Conservation (phyloP, 495 filamentous ascomycete genomes). For the Penicillium herquei region DNA sequence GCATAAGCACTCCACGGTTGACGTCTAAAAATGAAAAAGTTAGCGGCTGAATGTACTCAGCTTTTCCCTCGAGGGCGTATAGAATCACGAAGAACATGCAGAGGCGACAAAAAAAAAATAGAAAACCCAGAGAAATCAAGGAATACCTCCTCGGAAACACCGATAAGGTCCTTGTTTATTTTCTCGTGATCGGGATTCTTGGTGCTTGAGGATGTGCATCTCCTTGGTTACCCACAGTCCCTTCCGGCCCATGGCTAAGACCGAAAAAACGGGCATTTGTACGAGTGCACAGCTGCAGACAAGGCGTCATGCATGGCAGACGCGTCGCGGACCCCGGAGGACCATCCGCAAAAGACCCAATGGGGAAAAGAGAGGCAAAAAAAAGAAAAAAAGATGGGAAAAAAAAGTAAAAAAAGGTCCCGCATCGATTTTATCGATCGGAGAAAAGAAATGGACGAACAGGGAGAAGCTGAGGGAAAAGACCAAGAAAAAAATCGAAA, state of each 20-base stretch:
- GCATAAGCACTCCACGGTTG: slow-evolving; percentile 77
- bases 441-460: slow-evolving; percentile 3
- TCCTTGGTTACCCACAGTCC: slow-evolving; percentile 4
- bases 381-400: not conserved
- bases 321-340: not conserved
- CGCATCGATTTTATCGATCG: not conserved
- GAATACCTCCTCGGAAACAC: not conserved
- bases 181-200: not conserved
- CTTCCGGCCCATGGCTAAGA: not conserved
- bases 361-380: not conserved
- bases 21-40: slow-evolving; percentile 44
- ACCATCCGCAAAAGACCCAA: slow-evolving; percentile 1
- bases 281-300: not conserved
- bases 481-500: slow-evolving; percentile 9
- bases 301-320: slow-evolving; percentile 2
- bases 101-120: not conserved
- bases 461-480: not conserved
- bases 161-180: slow-evolving; percentile 1
- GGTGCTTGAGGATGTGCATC: too few species aligned
- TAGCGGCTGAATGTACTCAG: slow-evolving; percentile 19
- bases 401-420: not conserved
- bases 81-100: not conserved
- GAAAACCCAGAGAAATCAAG: not conserved
- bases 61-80: not conserved
- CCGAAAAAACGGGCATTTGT: not conserved